Evolutionary conservation across 1,284 basidiomycete species (phyloP), one percentile per base, ranked within the genome.

Genomic region (Termitomyces sp.): DNA sequence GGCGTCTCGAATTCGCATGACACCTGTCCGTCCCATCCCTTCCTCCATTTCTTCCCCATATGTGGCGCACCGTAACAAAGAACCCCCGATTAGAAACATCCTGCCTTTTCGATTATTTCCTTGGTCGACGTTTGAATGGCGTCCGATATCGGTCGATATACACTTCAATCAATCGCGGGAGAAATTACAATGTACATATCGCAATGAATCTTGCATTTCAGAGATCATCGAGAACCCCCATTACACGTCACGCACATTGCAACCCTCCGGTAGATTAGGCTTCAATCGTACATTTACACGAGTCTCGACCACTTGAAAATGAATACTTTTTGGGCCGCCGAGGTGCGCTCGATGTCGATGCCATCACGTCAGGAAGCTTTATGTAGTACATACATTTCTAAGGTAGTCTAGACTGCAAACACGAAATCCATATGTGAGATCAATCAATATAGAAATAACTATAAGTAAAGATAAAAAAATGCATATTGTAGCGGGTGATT

Each of bases 11-110:
- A n/a, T n/a, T n/a, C n/a, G n/a, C n/a, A 13, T 41, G 7, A 42
- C 16, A 13, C 26, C 26, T 28, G 26, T 28, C 26, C 26, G 4
- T 8, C 4, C 26, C n/a, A n/a, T n/a, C n/a, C n/a, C n/a, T n/a
- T n/a, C n/a, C n/a, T n/a, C n/a, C n/a, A n/a, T n/a, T n/a, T 1
- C 18, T 34, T 45, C 43, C 16, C 43, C 13, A 28, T 34, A 16
- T 39, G 46, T 48, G 37, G 46, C 46, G 46, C 46, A 47, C n/a
- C 33, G 33, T 21, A 34, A 18, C 42, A 43, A 28, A 16, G 30
- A 13, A 30, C n/a, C n/a, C 18, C 44, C 16, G 43, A 45, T 45
- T 44, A 21, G 42, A 42, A 42, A 0, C 34, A 37, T 37, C 4
- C 16, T 37, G 34, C 5, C 34, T 5, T 4, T 3, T 5, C 3